Conservation (phyloP, 305 asterid species). For the Petunia hybrid region DNA sequence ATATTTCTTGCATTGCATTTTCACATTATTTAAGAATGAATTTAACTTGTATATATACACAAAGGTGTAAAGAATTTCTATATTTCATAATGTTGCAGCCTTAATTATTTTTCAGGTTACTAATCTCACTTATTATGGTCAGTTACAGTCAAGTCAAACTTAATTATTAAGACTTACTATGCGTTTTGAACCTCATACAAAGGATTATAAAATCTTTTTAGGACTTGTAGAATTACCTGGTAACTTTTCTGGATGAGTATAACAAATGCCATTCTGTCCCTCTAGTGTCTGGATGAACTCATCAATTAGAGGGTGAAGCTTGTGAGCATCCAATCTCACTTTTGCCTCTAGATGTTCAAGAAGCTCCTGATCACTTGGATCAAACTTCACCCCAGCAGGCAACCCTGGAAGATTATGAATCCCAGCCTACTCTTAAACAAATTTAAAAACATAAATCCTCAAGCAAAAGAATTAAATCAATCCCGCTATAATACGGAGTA, state of each 20-base stretch:
- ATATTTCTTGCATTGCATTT: not conserved
- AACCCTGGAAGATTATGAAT: constrained; percentile 50
- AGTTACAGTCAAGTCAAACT: not conserved
- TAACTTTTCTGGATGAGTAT: constrained; percentile 57
- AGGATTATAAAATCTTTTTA: not conserved
- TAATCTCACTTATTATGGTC: too few relatives aligned
- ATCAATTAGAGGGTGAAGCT: constrained; percentile 53
- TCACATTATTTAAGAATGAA: not conserved
- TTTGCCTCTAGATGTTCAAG: constrained; percentile 59
- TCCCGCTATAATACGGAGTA: not conserved
- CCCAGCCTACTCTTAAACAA: constrained; percentile 38
- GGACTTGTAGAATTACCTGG: constrained; percentile 41
- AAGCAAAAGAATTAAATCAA: not conserved
- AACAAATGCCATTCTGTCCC: constrained; percentile 57
- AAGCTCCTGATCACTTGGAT: constrained; percentile 56
- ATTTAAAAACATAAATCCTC: not conserved
- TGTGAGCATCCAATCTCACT: constrained; percentile 49
- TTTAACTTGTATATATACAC: too few relatives aligned
- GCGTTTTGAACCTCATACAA: not conserved
- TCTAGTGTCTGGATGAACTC: constrained; percentile 53
- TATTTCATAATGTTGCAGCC: too few relatives aligned
- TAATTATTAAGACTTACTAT: not conserved
- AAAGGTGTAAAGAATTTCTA: too few relatives aligned
- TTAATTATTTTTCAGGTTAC: too few relatives aligned
- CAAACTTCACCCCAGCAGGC: constrained; percentile 60